phyloP scores from a whole-genome alignment of 768 basidiomycete species.

The Leucosporidium yakuticum region DNA sequence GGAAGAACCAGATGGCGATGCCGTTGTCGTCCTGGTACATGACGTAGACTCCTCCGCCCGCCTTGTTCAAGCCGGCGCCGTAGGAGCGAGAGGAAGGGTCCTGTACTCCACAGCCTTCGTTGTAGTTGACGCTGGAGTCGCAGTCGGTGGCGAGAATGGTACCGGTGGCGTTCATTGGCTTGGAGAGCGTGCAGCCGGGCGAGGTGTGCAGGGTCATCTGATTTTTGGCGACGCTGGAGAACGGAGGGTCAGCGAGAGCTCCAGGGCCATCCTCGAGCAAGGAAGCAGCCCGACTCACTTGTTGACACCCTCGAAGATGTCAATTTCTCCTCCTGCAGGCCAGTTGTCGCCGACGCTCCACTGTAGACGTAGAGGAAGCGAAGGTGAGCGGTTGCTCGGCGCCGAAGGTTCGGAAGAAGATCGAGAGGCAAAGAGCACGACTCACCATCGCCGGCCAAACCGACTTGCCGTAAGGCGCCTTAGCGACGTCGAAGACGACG shows the following conservation, averaged over 20 bases:
- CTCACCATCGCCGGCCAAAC: conserved; percentile 23
- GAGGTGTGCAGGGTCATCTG: conserved; percentile 71
- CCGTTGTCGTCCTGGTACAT: conserved; percentile 46
- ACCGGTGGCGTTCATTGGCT: conserved; percentile 33
- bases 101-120: conserved; percentile 14
- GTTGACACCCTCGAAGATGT: conserved; percentile 62
- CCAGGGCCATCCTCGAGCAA: not conserved
- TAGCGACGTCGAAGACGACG: conserved; percentile 36
- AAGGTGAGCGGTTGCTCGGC: too few relatives aligned
- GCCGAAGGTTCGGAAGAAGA: too few relatives aligned
- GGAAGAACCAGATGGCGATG: conserved; percentile 57
- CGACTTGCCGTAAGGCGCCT: conserved; percentile 52
- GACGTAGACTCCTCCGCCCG: conserved; percentile 51
- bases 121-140: conserved; percentile 5
- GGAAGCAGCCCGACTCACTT: not conserved
- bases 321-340: conserved; percentile 52
- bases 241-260: not conserved
- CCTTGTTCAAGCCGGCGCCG: conserved; percentile 48
- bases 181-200: conserved; percentile 40
- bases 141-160: conserved; percentile 7
- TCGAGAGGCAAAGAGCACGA: not conserved
- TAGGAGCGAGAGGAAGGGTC: conserved; percentile 40
- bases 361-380: too few relatives aligned
- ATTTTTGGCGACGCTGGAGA: conserved; percentile 51
- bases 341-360: conserved; percentile 27